Evolutionary conservation across 2,329 filamentous ascomycete species (phyloP), one percentile per base, ranked within the genome.

Genomic region (Calonectria honghensis): DNA sequence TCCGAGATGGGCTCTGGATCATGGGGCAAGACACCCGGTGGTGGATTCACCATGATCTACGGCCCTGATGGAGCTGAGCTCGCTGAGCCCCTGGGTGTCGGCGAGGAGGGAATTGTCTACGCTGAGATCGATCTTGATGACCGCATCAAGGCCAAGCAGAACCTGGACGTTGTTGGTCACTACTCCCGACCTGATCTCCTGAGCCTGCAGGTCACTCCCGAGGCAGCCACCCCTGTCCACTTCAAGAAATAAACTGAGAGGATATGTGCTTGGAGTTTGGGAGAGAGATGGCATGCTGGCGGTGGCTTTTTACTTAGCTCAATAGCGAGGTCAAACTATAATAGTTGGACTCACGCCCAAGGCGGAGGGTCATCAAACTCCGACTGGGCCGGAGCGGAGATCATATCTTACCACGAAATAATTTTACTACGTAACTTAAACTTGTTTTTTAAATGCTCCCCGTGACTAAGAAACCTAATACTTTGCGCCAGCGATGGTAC

Each of bases 101-200:
- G 78, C 1, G 78, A 75, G 13, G 84, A 86, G 69, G 85, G 83
- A 0, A 83, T 87, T 16, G 73, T 87, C 20, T 84, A 83, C 41
- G 83, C 84, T 0, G 84, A 87, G 72, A 79, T 87, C n/a, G 80
- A 86, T 57, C 78, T 86, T 4, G 59, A 68, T 6, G 72, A 78
- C 54, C 72, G 76, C 24, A 68, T 54, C 10, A 75, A 74, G 57
- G 75, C 71, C 0, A 77, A 80, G 74, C 82, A 84, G 20, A 85
- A 85, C 73, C 81, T 86, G 31, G 85, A 87, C 45, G 82, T 85
- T 24, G 77, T 81, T 6, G 79, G 79, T 0, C 81, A 82, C 39
- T 83, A 86, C 69, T 81, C 83, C 6, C 80, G 84, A 39, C 84
- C 85, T 9, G 85, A 87, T 70, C 80, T 85, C 72, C 76, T 86